These are phyloP conservation scores for Rhypophila decipiens DNA, from an alignment of 495 filamentous ascomycete genomes.

Conservation along the genomic window DNA sequence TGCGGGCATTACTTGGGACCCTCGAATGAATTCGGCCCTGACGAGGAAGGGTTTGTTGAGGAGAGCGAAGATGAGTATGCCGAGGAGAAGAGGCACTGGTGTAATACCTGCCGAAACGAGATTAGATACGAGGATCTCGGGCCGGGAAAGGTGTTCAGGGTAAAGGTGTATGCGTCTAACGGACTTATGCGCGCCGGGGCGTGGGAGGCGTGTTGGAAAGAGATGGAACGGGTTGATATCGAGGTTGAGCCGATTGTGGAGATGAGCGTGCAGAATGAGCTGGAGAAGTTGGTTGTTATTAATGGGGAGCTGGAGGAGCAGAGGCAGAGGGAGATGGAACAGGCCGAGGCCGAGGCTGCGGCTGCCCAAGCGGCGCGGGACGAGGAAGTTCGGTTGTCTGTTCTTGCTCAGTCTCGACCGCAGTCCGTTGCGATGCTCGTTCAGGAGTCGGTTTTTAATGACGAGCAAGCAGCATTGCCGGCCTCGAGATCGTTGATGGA, in stretches of 20 bases:
- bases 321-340: slow-evolving; percentile 27
- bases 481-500: no score
- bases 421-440: slow-evolving; percentile 1
- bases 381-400: neutral
- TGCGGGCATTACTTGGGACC: slow-evolving; percentile 68
- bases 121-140: slow-evolving; percentile 42
- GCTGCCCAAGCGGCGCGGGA: neutral
- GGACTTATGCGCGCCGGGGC: slow-evolving; percentile 87
- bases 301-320: slow-evolving; percentile 23
- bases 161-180: slow-evolving; percentile 89
- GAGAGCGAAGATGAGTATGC: slow-evolving; percentile 44
- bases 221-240: slow-evolving; percentile 96
- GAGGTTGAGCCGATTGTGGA: slow-evolving; percentile 68
- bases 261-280: slow-evolving; percentile 30
- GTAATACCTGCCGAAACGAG: slow-evolving; percentile 50
- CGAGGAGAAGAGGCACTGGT: slow-evolving; percentile 50
- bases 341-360: neutral
- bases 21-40: slow-evolving; percentile 32
- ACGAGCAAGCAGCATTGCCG: slow-evolving; percentile 13
- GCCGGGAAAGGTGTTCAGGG: slow-evolving; percentile 59
- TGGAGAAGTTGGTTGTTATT: slow-evolving; percentile 35
- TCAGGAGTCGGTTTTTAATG: no score
- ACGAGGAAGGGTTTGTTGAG: slow-evolving; percentile 42
- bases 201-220: slow-evolving; percentile 89
- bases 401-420: neutral